Base-by-base conservation (phyloP, 2,329 filamentous ascomycete species). In the Pestalotiopsis sp. region DNA sequence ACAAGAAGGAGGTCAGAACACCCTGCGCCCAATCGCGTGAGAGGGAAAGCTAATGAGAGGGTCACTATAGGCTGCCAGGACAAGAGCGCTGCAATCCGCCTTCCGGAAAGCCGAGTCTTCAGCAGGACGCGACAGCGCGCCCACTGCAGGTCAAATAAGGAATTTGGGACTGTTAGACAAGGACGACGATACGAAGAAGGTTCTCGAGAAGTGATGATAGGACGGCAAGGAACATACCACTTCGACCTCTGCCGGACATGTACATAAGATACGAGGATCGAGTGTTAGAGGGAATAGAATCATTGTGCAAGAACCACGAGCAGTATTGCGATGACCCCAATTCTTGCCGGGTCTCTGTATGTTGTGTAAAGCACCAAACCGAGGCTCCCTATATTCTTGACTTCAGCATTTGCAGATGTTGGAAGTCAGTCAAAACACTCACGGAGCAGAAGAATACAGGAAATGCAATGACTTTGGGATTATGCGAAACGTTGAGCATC, bases 1-100 rank as follows among this genome's bases (percentile, higher is more conserved):
- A 99, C 87, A 94, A 92, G 87, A 99, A 99, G 86, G 96, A 99
- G 93, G 96, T 98, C 59, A 72, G 79, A 70, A 31, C n/a, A 59
- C 25, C 66, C 20, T 27, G 4, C 36, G 25, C 25, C 41, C 59
- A 45, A 31, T 4, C 41, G 45, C 61, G 49, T 31, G 52, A 25
- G 27, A 17, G 61, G 38, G 49, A 56, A 31, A 62, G 31, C 70
- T 69, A 60, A 70, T 66, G 41, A 36, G 59, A 66, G 7, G 20
- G 45, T 52, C 45, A 25, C 75, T 76, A 45, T 39, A 97, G 95
- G 91, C 91, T 77, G 90, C 93, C 67, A 91, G 95, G 84, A 90
- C 92, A 70, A 85, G 88, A 79, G 90, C 91, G 71, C 87, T 98
- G 73, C 95, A 98, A 84, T 86, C 87, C 69, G 95, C 95, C 66